Evolutionary conservation across 108 stramenopile genomes (phyloP), one percentile per base, ranked within the genome.

Genomic region (Nitzschia sp.): DNA sequence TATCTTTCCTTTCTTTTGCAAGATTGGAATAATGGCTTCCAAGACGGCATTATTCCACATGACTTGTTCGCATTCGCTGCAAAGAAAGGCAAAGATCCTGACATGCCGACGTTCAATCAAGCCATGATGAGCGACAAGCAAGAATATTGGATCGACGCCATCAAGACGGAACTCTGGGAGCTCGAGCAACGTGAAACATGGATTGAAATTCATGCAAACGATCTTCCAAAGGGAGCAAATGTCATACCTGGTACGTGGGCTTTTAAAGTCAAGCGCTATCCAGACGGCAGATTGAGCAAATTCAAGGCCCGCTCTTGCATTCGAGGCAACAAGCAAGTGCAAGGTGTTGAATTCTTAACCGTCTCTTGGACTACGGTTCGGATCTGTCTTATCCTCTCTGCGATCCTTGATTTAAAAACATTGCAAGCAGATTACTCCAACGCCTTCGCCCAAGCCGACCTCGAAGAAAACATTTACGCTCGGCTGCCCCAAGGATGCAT

Each of bases 311-410:
- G 88, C 25, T 78, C 82, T 33, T 89, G 88, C 63, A 74, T 64
- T 21, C 51, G 88, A 32, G 84, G 84, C 3, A 77, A 85, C 46
- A 49, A 63, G 31, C 88, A 89, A 60, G 42, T 68, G 0, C 68
- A 85, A 38, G 88, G 88, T 4, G 72, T 85, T 53, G 84, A 89
- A 59, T 89, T 62, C 75, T 77, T 72, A 64, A 82, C 85, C 0
- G 86, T 87, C 0, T 51, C 59, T 29, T 87, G 86, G 86, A 71
- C 36, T 0, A 85, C 81, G 0, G 68, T 82, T 17, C 71, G 81
- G 0, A 26, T 82, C 6, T 32, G 82, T 0, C 62, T 85, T 0
- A 54, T 72, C 11, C 34, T 79, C 31, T 53, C 63, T 1, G 42
- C 70, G 0, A 17, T 80, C 1, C 48, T 82, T 3, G 72, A 53